Conservation (phyloP, 1,284 basidiomycete genomes). For the Tilletia indica region DNA sequence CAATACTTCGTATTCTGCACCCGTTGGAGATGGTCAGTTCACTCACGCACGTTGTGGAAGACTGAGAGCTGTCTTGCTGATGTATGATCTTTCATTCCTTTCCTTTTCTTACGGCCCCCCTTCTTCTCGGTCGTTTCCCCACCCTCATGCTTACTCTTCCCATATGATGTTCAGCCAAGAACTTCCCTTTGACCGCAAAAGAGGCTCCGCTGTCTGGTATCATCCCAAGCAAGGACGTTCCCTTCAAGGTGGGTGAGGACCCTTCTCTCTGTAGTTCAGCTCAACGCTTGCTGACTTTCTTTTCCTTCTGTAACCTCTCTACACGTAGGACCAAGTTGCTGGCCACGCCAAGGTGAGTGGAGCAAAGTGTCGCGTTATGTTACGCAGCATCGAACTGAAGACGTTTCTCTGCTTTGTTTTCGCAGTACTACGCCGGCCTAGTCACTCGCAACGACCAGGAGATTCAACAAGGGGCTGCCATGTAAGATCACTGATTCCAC, state of each 20-base stretch:
- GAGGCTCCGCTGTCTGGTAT: not conserved
- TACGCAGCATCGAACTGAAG: too few relatives aligned
- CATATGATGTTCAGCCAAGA: not conserved
- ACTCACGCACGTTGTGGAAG: too few relatives aligned
- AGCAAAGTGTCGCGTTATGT: too few relatives aligned
- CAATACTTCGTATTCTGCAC: too few relatives aligned
- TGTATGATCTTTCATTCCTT: too few relatives aligned
- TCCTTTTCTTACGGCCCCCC: too few relatives aligned
- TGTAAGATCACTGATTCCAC: not conserved
- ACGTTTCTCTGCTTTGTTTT: not conserved
- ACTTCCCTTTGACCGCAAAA: not conserved
- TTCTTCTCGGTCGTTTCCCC: too few relatives aligned
- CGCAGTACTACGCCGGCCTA: not conserved
- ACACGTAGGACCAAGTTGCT: not conserved
- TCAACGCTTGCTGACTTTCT: not conserved
- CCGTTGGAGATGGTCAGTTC: too few relatives aligned
- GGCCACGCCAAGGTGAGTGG: conserved; percentile 2
- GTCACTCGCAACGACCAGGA: not conserved
- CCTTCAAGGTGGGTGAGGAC: not conserved
- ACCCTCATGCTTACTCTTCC: too few relatives aligned
- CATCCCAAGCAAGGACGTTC: not conserved
- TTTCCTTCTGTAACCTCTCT: not conserved
- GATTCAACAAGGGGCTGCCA: conserved; percentile 6
- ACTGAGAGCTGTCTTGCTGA: too few relatives aligned
- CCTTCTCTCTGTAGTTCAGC: not conserved